Conservation (phyloP, 257 asterid species). For the Craterostigma plantagineum region DNA sequence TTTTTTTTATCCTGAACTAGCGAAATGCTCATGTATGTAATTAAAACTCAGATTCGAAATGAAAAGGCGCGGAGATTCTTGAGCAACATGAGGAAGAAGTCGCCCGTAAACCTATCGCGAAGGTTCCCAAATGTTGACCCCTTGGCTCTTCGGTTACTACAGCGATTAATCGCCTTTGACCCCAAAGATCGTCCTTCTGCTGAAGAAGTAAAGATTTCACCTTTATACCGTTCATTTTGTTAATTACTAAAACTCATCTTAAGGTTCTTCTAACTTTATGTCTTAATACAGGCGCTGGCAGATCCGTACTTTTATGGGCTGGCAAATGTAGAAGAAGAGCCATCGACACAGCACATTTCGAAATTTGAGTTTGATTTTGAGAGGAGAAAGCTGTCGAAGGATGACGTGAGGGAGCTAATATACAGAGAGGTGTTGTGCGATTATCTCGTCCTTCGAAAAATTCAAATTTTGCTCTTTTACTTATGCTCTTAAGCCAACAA, state of each 20-base stretch:
- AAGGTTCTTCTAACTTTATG: constrained; percentile 8
- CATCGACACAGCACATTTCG: constrained; percentile 60
- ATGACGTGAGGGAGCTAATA: constrained; percentile 70
- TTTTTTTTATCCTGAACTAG: too few species aligned
- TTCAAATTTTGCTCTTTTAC: constrained; percentile 15
- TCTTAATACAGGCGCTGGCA: constrained; percentile 51
- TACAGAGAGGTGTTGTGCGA: constrained; percentile 62
- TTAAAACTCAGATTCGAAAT: constrained; percentile 7
- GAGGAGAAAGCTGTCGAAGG: constrained; percentile 55
- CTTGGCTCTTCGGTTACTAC: constrained; percentile 81
- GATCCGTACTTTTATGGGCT: constrained; percentile 73
- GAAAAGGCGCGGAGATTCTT: constrained; percentile 87
- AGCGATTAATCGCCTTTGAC: constrained; percentile 70
- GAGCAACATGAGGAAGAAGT: constrained; percentile 70
- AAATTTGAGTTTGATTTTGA: constrained; percentile 88
- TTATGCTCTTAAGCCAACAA: constrained; percentile 22
- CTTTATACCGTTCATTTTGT: neutral
- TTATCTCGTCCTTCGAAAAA: constrained; percentile 10
- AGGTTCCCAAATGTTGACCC: constrained; percentile 71
- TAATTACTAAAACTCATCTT: constrained; percentile 1
- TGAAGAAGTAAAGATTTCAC: constrained; percentile 46
- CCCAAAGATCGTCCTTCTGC: constrained; percentile 93
- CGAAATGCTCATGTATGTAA: too few species aligned
- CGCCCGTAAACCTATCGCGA: constrained; percentile 43
- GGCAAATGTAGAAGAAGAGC: constrained; percentile 81